Evolutionary conservation across 2,329 filamentous ascomycete species (phyloP).

Genomic region (Ascocoryne sarcoides): DNA sequence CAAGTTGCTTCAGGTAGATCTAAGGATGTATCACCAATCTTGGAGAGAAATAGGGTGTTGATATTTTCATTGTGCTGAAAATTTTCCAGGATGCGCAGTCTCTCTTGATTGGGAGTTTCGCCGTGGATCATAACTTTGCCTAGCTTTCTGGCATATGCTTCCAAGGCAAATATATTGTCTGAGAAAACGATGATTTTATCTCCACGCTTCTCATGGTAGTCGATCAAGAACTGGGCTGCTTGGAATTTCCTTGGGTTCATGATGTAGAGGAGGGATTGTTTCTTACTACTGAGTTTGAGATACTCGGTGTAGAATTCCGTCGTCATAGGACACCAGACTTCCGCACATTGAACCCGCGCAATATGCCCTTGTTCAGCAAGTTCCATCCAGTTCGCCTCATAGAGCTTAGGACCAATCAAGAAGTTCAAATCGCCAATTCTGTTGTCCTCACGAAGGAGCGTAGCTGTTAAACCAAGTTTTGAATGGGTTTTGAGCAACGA

Average conservation of each 20-base stretch:
- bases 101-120: constrained; percentile 76
- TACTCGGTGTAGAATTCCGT: constrained; percentile 97
- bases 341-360: constrained; percentile 91
- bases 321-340: constrained; percentile 99
- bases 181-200: constrained; percentile 99
- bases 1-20: constrained; percentile 95
- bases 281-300: constrained; percentile 59
- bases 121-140: constrained; percentile 88
- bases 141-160: constrained; percentile 75
- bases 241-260: constrained; percentile 99
- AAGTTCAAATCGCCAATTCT: constrained; percentile 98
- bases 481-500: constrained; percentile 89
- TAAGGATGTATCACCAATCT: constrained; percentile 97
- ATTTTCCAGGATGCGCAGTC: constrained; percentile 80
- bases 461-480: constrained; percentile 90
- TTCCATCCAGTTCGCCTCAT: constrained; percentile 99
- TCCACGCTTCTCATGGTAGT: constrained; percentile 88
- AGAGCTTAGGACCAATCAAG: constrained; percentile 91
- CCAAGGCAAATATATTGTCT: constrained; percentile 89
- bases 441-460: constrained; percentile 89
- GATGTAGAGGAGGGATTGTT: constrained; percentile 68
- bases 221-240: constrained; percentile 94
- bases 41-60: constrained; percentile 91
- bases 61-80: constrained; percentile 88
- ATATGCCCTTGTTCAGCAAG: constrained; percentile 95